phyloP scores from a whole-genome alignment of 2,329 filamentous ascomycete species.

The Intubia oerlemansii region DNA sequence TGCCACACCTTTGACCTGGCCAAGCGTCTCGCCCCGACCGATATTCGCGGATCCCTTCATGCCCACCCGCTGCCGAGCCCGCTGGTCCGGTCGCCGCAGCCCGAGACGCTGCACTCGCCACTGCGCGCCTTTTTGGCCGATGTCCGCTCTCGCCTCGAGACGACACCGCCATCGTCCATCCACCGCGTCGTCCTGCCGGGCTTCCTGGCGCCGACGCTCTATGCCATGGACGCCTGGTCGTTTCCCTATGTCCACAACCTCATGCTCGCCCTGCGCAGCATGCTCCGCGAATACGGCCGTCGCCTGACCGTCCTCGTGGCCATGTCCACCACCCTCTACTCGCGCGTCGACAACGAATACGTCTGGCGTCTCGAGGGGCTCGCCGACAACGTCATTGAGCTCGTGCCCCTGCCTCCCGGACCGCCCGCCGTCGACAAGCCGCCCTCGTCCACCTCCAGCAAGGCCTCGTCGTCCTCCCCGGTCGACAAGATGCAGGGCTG shows the following conservation, averaged over 20 bases:
- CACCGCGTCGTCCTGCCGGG: slow-evolving; percentile 74
- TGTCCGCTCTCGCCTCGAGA: slow-evolving; percentile 31
- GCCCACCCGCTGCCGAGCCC: slow-evolving; percentile 29
- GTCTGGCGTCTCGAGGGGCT: slow-evolving; percentile 73
- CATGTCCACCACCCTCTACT: slow-evolving; percentile 60
- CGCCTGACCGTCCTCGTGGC: slow-evolving; percentile 55
- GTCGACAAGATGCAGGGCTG: slow-evolving; percentile 74
- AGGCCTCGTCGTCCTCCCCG: background rate
- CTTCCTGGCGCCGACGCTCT: slow-evolving; percentile 70
- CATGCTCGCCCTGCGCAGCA: slow-evolving; percentile 52
- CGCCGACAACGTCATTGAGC: slow-evolving; percentile 53
- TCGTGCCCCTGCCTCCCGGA: slow-evolving; percentile 46
- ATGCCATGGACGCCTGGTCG: slow-evolving; percentile 45
- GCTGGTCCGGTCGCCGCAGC: slow-evolving; percentile 7
- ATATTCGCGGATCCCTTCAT: slow-evolving; percentile 26
- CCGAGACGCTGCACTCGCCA: slow-evolving; percentile 19
- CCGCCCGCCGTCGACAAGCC: slow-evolving; percentile 4
- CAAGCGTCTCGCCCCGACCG: slow-evolving; percentile 32
- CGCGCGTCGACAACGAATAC: slow-evolving; percentile 47
- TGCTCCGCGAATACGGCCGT: slow-evolving; percentile 45
- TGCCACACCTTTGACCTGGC: slow-evolving; percentile 56
- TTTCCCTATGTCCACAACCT: slow-evolving; percentile 62
- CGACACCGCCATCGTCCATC: slow-evolving; percentile 35
- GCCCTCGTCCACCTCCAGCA: slow-evolving; percentile 12
- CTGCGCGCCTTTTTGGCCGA: slow-evolving; percentile 43